phyloP scores from a whole-genome alignment of 2,329 filamentous ascomycete genomes.

The Moelleriella libera region DNA sequence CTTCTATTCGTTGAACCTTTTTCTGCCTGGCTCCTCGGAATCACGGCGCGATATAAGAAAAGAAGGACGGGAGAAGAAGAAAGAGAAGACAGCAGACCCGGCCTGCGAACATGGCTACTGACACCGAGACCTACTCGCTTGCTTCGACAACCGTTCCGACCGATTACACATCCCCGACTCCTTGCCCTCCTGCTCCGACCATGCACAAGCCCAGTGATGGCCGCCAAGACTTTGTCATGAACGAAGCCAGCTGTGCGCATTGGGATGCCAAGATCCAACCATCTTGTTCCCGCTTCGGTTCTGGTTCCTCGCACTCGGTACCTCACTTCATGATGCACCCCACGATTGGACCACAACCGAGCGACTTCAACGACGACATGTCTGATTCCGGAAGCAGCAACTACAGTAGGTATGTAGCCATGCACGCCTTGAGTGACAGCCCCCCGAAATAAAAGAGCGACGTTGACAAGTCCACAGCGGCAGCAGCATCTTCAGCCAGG shows the following conservation, averaged over 20 bases:
- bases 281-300: neutral
- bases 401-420: conserved; percentile 3
- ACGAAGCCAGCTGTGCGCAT: conserved; percentile 8
- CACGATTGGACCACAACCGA: neutral
- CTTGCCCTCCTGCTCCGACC: conserved; percentile 7
- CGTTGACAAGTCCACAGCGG: neutral
- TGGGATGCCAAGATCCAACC: conserved; percentile 16
- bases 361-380: conserved; percentile 5
- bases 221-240: neutral
- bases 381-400: conserved; percentile 6
- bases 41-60: no score
- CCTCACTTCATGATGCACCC: conserved; percentile 1
- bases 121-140: conserved; percentile 17
- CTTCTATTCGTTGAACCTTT: no score
- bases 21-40: no score
- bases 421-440: neutral
- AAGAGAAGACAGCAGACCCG: neutral
- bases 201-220: neutral
- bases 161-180: conserved; percentile 12
- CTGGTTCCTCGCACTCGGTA: neutral
- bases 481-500: conserved; percentile 6
- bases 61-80: neutral
- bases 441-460: neutral
- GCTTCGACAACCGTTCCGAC: conserved; percentile 17
- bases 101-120: conserved; percentile 13